A percentile compares a stretch with the other conserved stretches of the same genome.
Evolutionary conservation across 192 early-diverging fungal genomes (phyloP).

Genomic region (Coemansia sp.): DNA sequence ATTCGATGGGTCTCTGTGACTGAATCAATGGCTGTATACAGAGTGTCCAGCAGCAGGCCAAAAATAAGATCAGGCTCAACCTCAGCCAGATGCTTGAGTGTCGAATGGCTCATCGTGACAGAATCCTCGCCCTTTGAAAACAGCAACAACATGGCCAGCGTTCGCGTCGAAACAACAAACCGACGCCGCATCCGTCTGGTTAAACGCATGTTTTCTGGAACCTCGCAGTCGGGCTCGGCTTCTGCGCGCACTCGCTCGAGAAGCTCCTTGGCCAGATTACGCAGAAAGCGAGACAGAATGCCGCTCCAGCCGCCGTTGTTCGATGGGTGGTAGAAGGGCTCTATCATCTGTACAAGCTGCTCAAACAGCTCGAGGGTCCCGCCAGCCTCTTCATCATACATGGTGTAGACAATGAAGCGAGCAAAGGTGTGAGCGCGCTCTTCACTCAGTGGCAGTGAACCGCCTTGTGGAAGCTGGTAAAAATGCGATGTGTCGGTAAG

Average conservation of each 20-base stretch:
- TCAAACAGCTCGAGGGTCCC: conserved; percentile 65
- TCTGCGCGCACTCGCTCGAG: conserved; percentile 58
- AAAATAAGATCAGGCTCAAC: conserved; percentile 78
- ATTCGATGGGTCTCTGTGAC: conserved; percentile 85
- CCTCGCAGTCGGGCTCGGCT: conserved; percentile 21
- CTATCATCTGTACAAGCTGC: conserved; percentile 80
- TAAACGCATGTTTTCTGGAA: conserved; percentile 26
- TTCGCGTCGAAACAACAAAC: conserved; percentile 40
- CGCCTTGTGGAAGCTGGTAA: conserved; percentile 37
- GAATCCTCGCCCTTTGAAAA: conserved; percentile 50
- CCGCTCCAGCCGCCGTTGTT: conserved; percentile 87
- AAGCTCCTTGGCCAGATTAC: conserved; percentile 67
- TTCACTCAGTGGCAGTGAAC: conserved; percentile 39
- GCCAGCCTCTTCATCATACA: conserved; percentile 57
- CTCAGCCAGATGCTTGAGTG: conserved; percentile 56
- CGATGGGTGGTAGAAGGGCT: conserved; percentile 91
- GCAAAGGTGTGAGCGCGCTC: conserved; percentile 63
- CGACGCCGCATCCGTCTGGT: conserved; percentile 40
- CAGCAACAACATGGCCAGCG: conserved; percentile 48
- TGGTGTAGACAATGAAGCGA: conserved; percentile 78
- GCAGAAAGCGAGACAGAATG: conserved; percentile 70
- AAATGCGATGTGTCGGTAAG: conserved; percentile 35
- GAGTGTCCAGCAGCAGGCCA: conserved; percentile 77
- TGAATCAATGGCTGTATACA: conserved; percentile 83
- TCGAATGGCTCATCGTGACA: conserved; percentile 48